A percentile compares a stretch with the other conserved stretches of the same genome.
These are phyloP conservation scores for Ceriops decandra DNA, from an alignment of 345 rosid genomes.

Conservation along the genomic window DNA sequence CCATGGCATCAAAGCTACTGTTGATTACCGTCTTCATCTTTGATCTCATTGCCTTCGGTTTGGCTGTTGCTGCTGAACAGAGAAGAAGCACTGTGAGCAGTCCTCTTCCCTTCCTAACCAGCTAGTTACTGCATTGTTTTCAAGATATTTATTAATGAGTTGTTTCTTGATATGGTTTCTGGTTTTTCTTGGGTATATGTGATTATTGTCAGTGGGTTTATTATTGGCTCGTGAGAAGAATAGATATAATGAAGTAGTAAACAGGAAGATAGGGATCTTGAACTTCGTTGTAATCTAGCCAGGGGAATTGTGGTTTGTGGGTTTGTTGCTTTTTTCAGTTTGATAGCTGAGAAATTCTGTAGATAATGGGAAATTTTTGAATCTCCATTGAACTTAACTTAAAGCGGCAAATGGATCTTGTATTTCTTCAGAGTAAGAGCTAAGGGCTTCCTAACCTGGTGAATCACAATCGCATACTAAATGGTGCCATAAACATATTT, in stretches of 20 bases:
- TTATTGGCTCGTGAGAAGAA: conserved; percentile 1
- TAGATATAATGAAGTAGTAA: not conserved
- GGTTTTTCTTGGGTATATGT: not conserved
- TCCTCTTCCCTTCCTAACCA: not conserved
- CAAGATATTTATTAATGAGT: not conserved
- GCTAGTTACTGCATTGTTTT: not conserved
- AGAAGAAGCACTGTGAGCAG: conserved; percentile 84
- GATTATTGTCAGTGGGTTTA: conserved; percentile 5
- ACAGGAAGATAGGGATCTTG: too few species aligned
- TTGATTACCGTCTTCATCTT: conserved; percentile 58
- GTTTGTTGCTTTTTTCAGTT: not conserved
- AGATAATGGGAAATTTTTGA: not conserved
- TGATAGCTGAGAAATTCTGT: not conserved
- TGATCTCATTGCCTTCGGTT: conserved; percentile 86
- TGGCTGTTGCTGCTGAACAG: conserved; percentile 95
- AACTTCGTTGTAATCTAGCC: too few species aligned
- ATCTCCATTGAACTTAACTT: conserved; percentile 1
- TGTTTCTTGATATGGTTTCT: not conserved
- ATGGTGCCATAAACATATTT: too few species aligned
- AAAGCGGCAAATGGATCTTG: not conserved
- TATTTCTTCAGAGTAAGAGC: not conserved
- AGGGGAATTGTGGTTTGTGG: not conserved
- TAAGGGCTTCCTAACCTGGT: too few species aligned
- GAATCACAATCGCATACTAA: too few species aligned
- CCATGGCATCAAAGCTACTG: conserved; percentile 82